Evolutionary conservation across 148 eudicot species (phyloP).

Genomic region (Rhododendron vialii): DNA sequence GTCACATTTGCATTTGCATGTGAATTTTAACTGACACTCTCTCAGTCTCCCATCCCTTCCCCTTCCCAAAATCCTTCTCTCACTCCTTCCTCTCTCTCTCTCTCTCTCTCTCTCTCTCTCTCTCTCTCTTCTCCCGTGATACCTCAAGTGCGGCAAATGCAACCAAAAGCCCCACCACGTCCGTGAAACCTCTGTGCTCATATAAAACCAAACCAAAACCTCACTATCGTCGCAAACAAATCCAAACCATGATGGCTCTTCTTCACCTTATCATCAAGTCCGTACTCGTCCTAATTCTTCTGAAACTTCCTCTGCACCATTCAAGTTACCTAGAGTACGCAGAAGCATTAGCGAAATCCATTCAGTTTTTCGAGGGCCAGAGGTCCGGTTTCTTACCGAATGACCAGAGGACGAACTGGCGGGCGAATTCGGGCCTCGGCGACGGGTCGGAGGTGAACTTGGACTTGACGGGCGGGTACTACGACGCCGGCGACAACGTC

Average conservation of each 20-base stretch:
- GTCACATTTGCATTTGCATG: not conserved
- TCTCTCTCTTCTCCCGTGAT: not conserved
- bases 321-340: slow-evolving; percentile 47
- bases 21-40: not conserved
- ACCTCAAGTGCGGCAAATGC: not conserved
- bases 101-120: not conserved
- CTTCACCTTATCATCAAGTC: not conserved
- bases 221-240: not conserved
- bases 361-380: slow-evolving; percentile 83
- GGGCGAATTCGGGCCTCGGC: slow-evolving; percentile 51
- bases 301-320: not conserved
- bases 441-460: slow-evolving; percentile 47
- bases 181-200: not conserved
- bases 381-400: slow-evolving; percentile 67
- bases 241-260: not conserved
- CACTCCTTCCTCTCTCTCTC: not conserved
- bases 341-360: slow-evolving; percentile 63
- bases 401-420: slow-evolving; percentile 64
- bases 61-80: not conserved
- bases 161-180: not conserved
- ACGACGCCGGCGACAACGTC: slow-evolving; percentile 89
- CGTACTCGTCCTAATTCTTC: not conserved
- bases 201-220: not conserved
- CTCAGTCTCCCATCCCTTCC: not conserved
- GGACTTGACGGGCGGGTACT: slow-evolving; percentile 79